These are phyloP conservation scores for Talaromyces marneffei DNA, from an alignment of 2,329 filamentous ascomycete species.

Conservation along the genomic window DNA sequence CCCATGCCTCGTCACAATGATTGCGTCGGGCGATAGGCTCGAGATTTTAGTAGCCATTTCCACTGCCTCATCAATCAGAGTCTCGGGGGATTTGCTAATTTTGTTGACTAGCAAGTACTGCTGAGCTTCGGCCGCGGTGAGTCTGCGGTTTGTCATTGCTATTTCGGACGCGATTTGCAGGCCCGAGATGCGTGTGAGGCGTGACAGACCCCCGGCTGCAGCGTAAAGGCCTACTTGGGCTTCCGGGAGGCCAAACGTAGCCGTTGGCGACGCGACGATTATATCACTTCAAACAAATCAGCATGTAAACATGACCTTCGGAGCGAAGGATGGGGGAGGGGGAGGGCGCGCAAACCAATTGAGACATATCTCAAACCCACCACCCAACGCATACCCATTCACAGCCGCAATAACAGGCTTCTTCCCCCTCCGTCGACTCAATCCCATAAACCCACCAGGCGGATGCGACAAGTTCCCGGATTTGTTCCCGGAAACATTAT, in stretches of 20 bases:
- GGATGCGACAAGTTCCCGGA: constrained; percentile 31
- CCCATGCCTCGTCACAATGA: constrained; percentile 68
- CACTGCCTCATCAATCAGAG: constrained; percentile 45
- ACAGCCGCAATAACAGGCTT: constrained; percentile 74
- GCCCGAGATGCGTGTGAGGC: constrained; percentile 62
- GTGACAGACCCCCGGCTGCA: constrained; percentile 63
- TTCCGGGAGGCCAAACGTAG: constrained; percentile 65
- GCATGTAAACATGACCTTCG: neutral
- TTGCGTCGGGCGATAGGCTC: constrained; percentile 69
- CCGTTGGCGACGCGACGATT: constrained; percentile 54
- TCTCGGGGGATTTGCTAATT: constrained; percentile 42
- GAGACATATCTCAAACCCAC: constrained; percentile 80
- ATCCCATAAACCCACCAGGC: constrained; percentile 48
- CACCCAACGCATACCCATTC: constrained; percentile 70
- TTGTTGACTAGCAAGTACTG: constrained; percentile 66
- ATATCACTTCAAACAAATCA: constrained; percentile 49
- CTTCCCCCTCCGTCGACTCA: constrained; percentile 53
- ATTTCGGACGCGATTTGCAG: constrained; percentile 65
- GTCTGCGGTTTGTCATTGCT: constrained; percentile 57
- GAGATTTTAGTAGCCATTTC: constrained; percentile 57
- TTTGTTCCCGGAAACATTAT: constrained; percentile 16
- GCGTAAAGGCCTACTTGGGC: constrained; percentile 65
- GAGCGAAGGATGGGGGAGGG: neutral
- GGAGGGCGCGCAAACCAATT: constrained; percentile 74
- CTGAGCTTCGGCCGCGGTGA: constrained; percentile 56